These are phyloP conservation scores for Cryphonectria parasitica DNA, from an alignment of 2,329 filamentous ascomycete species.

Conservation along the genomic window DNA sequence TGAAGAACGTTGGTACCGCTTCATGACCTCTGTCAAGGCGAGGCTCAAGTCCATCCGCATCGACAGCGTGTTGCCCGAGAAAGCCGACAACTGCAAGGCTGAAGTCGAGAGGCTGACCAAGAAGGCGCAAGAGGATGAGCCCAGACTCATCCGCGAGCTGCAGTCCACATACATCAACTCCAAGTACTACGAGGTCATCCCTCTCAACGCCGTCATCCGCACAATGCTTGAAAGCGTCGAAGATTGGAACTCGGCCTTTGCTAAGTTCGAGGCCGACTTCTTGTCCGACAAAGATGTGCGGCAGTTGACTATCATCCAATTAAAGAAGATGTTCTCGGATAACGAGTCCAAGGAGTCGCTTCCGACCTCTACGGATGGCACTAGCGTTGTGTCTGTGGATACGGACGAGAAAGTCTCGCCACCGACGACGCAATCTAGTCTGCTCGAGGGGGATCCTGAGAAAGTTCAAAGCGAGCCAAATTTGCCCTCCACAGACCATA, in stretches of 20 bases:
- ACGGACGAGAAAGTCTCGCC: slow-evolving; percentile 51
- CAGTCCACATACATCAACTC: slow-evolving; percentile 92
- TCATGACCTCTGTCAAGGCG: slow-evolving; percentile 84
- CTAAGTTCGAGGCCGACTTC: slow-evolving; percentile 89
- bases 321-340: slow-evolving; percentile 94
- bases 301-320: slow-evolving; percentile 85
- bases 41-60: slow-evolving; percentile 87
- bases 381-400: slow-evolving; percentile 40
- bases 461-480: slow-evolving; percentile 26
- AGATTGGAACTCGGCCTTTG: slow-evolving; percentile 90
- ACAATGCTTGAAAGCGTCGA: slow-evolving; percentile 91
- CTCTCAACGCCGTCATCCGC: slow-evolving; percentile 84
- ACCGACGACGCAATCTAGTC: slow-evolving; percentile 39
- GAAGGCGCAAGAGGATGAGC: slow-evolving; percentile 83
- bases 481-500: slow-evolving; percentile 28
- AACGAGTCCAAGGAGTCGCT: slow-evolving; percentile 81
- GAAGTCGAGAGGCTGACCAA: slow-evolving; percentile 80
- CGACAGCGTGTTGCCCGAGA: slow-evolving; percentile 87
- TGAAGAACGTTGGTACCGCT: slow-evolving; percentile 80
- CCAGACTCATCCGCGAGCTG: slow-evolving; percentile 72
- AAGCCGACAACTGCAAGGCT: slow-evolving; percentile 76
- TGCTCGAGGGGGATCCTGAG: slow-evolving; percentile 19
- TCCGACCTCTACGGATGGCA: slow-evolving; percentile 53
- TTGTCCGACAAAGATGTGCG: slow-evolving; percentile 97
- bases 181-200: slow-evolving; percentile 95